Conservation (phyloP, 345 rosid species). For the Eucalyptus cladocalyx region DNA sequence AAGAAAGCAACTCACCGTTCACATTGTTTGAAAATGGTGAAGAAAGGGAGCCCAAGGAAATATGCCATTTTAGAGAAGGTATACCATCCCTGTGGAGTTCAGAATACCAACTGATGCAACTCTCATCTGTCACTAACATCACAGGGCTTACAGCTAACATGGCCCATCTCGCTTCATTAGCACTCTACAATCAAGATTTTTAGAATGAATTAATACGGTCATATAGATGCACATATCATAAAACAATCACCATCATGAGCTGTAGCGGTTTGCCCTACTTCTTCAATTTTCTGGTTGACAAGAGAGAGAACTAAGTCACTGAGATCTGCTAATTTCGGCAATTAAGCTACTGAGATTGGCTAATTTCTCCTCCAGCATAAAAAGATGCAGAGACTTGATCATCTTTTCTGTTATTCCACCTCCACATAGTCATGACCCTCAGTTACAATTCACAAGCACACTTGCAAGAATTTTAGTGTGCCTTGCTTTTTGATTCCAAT, state of each 20-base stretch:
- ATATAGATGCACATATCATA: neutral
- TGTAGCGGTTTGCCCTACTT: neutral
- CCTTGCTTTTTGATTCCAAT: neutral
- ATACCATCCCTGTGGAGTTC: slow-evolving; percentile 8
- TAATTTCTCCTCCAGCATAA: neutral
- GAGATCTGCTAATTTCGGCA: neutral
- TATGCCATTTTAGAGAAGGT: slow-evolving; percentile 59
- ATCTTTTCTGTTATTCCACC: neutral
- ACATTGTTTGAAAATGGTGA: neutral
- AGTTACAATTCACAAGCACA: neutral
- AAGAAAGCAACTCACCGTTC: slow-evolving; percentile 14
- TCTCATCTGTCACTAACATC: slow-evolving; percentile 57
- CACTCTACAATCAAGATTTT: slow-evolving; percentile 26
- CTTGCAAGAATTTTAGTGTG: neutral
- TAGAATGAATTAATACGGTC: neutral
- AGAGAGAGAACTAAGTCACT: neutral
- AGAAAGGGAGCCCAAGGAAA: slow-evolving; percentile 32
- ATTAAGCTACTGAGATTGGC: neutral
- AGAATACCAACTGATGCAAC: slow-evolving; percentile 35
- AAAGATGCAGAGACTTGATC: neutral
- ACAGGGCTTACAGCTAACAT: slow-evolving; percentile 40
- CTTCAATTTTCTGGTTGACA: neutral
- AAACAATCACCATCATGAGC: neutral
- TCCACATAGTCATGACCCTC: neutral
- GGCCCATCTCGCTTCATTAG: slow-evolving; percentile 56